Evolutionary conservation across 2,329 filamentous ascomycete species (phyloP), one percentile per base, ranked within the genome.

Genomic region (Colletotrichum sp.): DNA sequence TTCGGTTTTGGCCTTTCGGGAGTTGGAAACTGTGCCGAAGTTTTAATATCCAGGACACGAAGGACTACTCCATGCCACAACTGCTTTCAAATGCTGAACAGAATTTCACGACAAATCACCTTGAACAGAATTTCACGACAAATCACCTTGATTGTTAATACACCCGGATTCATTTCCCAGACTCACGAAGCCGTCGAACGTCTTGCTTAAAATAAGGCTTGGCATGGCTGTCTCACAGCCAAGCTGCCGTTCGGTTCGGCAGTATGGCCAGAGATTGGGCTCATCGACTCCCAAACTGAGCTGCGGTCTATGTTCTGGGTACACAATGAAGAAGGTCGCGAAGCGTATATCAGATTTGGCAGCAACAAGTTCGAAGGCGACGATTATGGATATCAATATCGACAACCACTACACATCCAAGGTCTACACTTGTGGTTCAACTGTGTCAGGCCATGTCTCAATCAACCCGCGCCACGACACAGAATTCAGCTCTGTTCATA

Each of bases 401-500:
- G 85, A 89, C 78, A 85, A 88, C 81, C 88, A 92, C 84, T 91
- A 87, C 82, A 85, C 79, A 72, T 87, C 88, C 79, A 90, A 89
- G 80, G 85, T 91, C 64, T 92, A 92, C 82, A 90, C 88, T 7
- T 89, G 89, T 1, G 86, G 87, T 15, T 89, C 90, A 8, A 82
- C 85, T 72, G 83, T 92, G 55, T 83, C 85, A n/a, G 90, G 90
- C 63, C 82, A 86, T 49, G 88, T 88, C 75, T 80, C 84, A 68
- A 85, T 92, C 80, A 85, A 81, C 21, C 81, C 88, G 8, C 81
- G 81, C 49, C 85, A 83, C 59, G 86, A 90, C 78, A 85, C 87
- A 13, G 83, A 81, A 18, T 92, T 91, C 81, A 87, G 90, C 78
- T 80, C 80, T 39, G 81, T 92, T 68, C 88, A 91, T 77, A 88